These are phyloP conservation scores for Firmiana major DNA, from an alignment of 345 rosid genomes.

Conservation along the genomic window DNA sequence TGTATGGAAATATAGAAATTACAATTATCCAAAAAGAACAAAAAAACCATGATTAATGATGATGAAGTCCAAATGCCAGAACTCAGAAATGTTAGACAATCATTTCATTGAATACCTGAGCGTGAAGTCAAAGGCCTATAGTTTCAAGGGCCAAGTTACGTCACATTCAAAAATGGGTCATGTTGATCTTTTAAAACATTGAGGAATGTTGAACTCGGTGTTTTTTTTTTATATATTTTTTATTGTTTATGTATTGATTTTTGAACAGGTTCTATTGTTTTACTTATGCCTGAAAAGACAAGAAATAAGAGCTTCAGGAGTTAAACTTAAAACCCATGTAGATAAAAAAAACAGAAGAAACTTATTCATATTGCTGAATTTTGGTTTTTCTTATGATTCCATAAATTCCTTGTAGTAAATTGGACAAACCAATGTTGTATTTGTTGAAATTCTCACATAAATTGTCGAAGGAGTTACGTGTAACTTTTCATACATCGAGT, in stretches of 20 bases:
- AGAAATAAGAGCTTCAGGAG: neutral
- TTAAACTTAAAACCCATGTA: too few species aligned
- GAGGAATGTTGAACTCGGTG: neutral
- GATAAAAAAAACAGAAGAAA: too few species aligned
- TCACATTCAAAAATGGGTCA: neutral
- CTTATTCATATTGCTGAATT: too few species aligned
- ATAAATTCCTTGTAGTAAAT: too few species aligned
- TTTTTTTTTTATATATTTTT: neutral
- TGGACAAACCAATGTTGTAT: too few species aligned
- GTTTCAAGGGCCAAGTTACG: neutral
- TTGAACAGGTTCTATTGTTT: too few species aligned
- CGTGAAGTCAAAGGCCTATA: neutral
- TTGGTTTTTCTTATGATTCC: too few species aligned
- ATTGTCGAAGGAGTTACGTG: too few species aligned
- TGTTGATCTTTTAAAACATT: neutral
- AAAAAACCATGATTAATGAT: neutral
- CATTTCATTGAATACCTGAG: neutral
- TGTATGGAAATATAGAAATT: neutral
- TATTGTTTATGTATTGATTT: neutral
- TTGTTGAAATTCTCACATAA: too few species aligned
- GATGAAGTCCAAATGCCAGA: neutral
- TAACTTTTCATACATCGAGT: too few species aligned
- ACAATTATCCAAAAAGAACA: constrained; percentile 4
- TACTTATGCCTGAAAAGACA: neutral
- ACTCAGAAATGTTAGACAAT: neutral